Percentiles rank a stretch among this genome's conserved stretches.
These are phyloP conservation scores for Discostella stelligeroides DNA, from an alignment of 108 stramenopile genomes.

Conservation along the genomic window DNA sequence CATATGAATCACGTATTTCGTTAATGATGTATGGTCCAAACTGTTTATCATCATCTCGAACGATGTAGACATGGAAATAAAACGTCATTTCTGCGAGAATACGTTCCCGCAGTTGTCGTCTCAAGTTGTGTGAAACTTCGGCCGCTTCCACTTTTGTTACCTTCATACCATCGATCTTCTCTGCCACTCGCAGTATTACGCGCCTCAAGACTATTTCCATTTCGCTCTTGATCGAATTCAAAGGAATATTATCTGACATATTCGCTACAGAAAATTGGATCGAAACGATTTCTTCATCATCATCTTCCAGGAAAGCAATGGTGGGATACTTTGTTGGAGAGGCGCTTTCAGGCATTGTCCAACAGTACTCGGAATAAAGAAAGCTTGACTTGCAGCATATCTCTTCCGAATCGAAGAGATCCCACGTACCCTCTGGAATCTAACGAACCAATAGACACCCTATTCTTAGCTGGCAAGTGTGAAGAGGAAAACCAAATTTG, in stretches of 20 bases:
- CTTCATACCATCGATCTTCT: constrained; percentile 5
- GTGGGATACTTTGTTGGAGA: constrained; percentile 19
- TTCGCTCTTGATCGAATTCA: neutral
- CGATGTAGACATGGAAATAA: constrained; percentile 30
- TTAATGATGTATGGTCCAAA: constrained; percentile 32
- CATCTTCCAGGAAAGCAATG: neutral
- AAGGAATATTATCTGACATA: neutral
- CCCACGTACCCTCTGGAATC: constrained; percentile 12
- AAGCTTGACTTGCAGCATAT: constrained; percentile 5
- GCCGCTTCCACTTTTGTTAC: constrained; percentile 12
- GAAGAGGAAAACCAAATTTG: no score
- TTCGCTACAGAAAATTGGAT: neutral
- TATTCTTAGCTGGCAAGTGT: no score
- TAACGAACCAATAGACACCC: no score
- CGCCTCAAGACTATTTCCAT: neutral
- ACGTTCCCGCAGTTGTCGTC: neutral
- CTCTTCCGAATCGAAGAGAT: neutral
- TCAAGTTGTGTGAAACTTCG: neutral
- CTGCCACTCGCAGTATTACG: neutral
- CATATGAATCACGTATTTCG: constrained; percentile 29
- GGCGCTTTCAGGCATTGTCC: neutral
- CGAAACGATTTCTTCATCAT: neutral
- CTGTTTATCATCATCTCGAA: constrained; percentile 12
- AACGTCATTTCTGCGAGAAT: neutral
- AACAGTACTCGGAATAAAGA: constrained; percentile 10